These are phyloP conservation scores for Piper betle DNA, from an alignment of 164 flowering plant genomes.

Conservation along the genomic window DNA sequence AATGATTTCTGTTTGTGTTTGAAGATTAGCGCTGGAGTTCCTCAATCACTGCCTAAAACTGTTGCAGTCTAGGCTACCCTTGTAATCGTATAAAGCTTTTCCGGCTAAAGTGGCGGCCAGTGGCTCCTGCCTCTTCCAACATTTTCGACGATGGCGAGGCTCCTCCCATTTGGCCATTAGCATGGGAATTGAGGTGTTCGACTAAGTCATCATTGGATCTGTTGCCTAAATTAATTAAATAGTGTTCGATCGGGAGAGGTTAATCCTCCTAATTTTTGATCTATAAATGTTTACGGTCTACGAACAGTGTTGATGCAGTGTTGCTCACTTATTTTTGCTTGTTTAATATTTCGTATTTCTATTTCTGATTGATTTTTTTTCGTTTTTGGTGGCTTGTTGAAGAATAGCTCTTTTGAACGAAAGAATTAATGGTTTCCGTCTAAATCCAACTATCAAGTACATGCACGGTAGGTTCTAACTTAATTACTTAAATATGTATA, in stretches of 20 bases:
- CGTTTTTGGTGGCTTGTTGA: too few relatives aligned
- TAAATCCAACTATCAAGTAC: too few relatives aligned
- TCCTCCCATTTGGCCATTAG: neutral
- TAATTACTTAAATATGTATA: too few relatives aligned
- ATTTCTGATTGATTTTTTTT: too few relatives aligned
- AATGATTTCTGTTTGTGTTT: neutral
- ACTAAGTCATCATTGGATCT: neutral
- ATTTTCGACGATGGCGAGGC: neutral
- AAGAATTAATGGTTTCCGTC: too few relatives aligned
- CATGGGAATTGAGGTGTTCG: neutral
- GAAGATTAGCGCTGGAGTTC: constrained; percentile 27
- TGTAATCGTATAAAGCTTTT: neutral
- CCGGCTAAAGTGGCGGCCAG: neutral
- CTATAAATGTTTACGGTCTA: too few relatives aligned
- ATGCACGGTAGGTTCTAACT: too few relatives aligned
- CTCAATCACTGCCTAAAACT: constrained; percentile 39
- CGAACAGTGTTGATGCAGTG: too few relatives aligned
- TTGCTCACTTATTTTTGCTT: too few relatives aligned
- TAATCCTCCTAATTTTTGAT: too few relatives aligned
- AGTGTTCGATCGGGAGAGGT: neutral
- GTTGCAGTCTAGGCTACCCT: constrained; percentile 43
- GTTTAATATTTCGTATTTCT: too few relatives aligned
- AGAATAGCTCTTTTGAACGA: too few relatives aligned
- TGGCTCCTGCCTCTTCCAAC: neutral
- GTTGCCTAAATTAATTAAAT: neutral